Evolutionary conservation across 768 basidiomycete species (phyloP), one percentile per base, ranked within the genome.

Genomic region (Mrakia frigida): DNA sequence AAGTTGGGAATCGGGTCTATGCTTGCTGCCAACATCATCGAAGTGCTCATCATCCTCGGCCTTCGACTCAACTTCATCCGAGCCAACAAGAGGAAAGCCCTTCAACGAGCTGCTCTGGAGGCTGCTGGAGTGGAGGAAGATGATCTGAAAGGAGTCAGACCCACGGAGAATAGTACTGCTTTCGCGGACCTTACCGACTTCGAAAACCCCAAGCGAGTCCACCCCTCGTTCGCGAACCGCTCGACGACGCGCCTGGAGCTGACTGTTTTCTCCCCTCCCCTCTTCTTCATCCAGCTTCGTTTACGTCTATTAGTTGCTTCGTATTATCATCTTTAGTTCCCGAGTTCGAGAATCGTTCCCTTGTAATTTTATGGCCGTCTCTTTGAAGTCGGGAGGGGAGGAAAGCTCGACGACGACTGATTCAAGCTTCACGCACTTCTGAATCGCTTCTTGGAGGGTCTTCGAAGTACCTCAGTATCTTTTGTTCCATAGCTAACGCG

Each of bases 1-100:
- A 71, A 31, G 37, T 23, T 71, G n/a, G 70, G 70, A n/a, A 71
- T 71, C 50, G 70, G 43, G 21, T 39, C 31, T 35, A 71, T 52
- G 50, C 70, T 71, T 50, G 46, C 50, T 3, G 37, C 37, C 50
- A 68, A 68, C 35, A 39, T 35, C 37, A 16, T 68, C 25, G 65
- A 68, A n/a, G 37, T 68, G 1, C 65, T 68, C 39, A 39, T 68
- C 65, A 68, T 68, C 37, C 18, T 68, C 25, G 13, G 2, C 39
- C 65, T 68, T 39, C 65, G 65, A 43, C 37, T 39, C 35, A 25
- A 25, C 65, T 68, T 68, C 39, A 68, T 68, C 25, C 65, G 65
- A 25, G 65, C 18, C 2, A 68, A 68, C 65, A 68, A 68, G 65
- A 13, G 37, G 16, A 68, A 68, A 39, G 65, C 35, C 3, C 35